Conservation (phyloP, 163 green algal genomes). For the Prototheca stagnorum region DNA sequence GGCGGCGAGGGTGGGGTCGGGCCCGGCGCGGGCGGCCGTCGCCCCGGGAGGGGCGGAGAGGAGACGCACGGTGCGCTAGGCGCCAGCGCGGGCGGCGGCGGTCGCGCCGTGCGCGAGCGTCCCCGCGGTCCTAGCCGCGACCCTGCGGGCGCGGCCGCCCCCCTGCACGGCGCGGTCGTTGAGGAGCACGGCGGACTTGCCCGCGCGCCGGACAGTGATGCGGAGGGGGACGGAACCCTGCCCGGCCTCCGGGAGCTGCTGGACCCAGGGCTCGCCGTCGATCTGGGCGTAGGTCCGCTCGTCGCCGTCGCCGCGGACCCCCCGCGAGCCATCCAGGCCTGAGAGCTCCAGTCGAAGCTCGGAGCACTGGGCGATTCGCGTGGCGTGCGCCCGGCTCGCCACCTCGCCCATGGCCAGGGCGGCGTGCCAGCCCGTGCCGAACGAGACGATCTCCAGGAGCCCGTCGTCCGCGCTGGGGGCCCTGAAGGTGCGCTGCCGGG, state of each 20-base stretch:
- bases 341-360: conserved; percentile 24
- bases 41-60: no score
- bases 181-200: conserved; percentile 3
- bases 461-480: conserved; percentile 26
- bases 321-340: conserved; percentile 2
- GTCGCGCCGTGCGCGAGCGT: no score
- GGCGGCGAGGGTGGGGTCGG: no score
- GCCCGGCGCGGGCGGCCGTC: no score
- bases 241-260: conserved; percentile 29
- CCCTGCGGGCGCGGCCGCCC: neutral
- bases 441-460: conserved; percentile 46
- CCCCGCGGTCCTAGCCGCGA: no score
- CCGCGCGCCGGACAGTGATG: conserved; percentile 1
- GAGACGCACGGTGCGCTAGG: no score
- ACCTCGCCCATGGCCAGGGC: conserved; percentile 31
- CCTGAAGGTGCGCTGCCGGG: no score
- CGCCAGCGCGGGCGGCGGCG: no score
- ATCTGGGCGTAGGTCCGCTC: conserved; percentile 33
- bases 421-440: conserved; percentile 33
- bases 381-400: conserved; percentile 21
- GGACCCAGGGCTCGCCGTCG: conserved; percentile 42
- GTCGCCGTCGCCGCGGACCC: neutral
- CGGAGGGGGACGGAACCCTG: neutral
- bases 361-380: conserved; percentile 29
- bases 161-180: conserved; percentile 6